Evolutionary conservation across 2,329 filamentous ascomycete species (phyloP).

Genomic region (Paraphaeosphaeria sporulosa): DNA sequence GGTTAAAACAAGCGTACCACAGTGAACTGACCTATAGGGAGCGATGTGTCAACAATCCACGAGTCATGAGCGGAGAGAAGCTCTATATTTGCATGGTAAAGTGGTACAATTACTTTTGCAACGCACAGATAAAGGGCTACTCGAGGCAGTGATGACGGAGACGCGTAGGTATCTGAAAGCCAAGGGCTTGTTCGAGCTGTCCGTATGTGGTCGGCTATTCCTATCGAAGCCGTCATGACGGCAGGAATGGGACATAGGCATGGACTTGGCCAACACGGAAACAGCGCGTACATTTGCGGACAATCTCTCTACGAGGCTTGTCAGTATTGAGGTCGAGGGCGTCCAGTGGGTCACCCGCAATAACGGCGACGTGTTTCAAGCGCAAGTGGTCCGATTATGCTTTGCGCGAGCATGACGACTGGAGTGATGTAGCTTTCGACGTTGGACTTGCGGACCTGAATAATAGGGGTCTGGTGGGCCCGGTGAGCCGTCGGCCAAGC

Average conservation of each 20-base stretch:
- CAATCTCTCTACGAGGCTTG: neutral
- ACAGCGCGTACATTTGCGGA: neutral
- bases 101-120: too few species aligned
- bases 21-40: too few species aligned
- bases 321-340: neutral
- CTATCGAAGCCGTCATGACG: constrained; percentile 1
- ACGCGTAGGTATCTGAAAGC: constrained; percentile 4
- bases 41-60: too few species aligned
- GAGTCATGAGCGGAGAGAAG: too few species aligned
- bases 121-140: neutral
- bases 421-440: neutral
- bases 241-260: neutral
- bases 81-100: too few species aligned
- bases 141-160: neutral
- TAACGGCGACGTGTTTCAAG: constrained; percentile 1
- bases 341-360: constrained; percentile 1
- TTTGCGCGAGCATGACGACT: neutral
- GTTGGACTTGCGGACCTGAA: too few species aligned
- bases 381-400: neutral
- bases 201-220: constrained; percentile 1
- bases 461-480: too few species aligned
- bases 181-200: neutral
- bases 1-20: too few species aligned
- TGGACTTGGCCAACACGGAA: neutral
- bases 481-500: too few species aligned